phyloP scores from a whole-genome alignment of 202 grass and related monocot genomes.

The Carex arenaria region DNA sequence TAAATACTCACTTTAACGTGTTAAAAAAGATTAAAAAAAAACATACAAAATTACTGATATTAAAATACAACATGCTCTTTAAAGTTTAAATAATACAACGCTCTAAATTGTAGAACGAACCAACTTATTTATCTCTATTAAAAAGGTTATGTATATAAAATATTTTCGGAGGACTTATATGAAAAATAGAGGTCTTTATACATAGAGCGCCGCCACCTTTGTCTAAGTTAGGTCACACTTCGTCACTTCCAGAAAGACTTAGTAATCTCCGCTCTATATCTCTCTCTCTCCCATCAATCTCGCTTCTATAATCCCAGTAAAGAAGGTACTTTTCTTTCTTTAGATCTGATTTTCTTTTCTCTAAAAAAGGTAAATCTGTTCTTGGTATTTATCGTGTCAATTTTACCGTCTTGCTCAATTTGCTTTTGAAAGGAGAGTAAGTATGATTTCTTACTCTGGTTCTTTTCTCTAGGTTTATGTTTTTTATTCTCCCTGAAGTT shows the following conservation, averaged over 20 bases:
- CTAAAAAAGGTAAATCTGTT: background rate
- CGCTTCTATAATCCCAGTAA: background rate
- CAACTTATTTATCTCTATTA: background rate
- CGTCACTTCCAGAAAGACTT: background rate
- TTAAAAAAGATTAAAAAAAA: too few species aligned
- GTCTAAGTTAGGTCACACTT: background rate
- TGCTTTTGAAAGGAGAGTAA: background rate
- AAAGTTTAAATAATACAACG: too few species aligned
- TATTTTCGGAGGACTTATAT: background rate
- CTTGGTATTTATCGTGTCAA: background rate
- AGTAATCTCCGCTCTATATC: background rate
- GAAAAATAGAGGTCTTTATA: background rate
- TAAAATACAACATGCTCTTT: too few species aligned
- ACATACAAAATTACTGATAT: too few species aligned
- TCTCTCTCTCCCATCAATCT: background rate
- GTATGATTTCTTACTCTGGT: background rate
- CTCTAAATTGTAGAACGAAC: too few species aligned
- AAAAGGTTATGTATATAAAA: background rate
- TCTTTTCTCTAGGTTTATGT: background rate
- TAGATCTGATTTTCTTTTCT: background rate
- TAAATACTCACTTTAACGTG: too few species aligned
- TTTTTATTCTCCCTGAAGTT: background rate
- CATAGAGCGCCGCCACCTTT: conserved; percentile 26
- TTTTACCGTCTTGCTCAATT: background rate
- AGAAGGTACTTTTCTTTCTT: conserved; percentile 2